A percentile compares a stretch with the other conserved stretches of the same genome.
Conservation (phyloP, 2,329 filamentous ascomycete genomes). For the Dactylellina leptospora region DNA sequence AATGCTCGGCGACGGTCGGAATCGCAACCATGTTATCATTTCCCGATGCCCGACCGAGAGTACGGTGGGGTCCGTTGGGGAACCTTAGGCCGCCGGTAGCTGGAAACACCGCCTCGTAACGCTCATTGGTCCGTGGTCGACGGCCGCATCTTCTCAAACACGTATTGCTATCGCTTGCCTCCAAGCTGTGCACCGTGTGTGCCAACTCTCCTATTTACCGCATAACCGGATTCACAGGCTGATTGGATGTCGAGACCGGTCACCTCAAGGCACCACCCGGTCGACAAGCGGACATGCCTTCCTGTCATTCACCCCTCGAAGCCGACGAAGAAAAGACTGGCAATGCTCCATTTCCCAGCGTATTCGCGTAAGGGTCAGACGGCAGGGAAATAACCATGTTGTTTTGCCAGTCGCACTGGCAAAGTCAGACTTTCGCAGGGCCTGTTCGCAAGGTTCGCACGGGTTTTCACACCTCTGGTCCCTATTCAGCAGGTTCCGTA, state of each 20-base stretch:
- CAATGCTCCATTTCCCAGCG: conserved; percentile 19
- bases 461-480: conserved; percentile 20
- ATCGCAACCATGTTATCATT: conserved; percentile 21
- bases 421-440: neutral
- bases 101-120: conserved; percentile 15
- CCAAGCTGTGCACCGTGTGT: neutral
- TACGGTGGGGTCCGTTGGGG: conserved; percentile 16
- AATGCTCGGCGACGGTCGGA: conserved; percentile 41
- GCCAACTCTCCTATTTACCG: conserved; percentile 46
- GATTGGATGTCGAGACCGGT: conserved; percentile 42
- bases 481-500: conserved; percentile 46
- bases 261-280: conserved; percentile 5
- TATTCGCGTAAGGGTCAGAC: conserved; percentile 40
- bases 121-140: conserved; percentile 39
- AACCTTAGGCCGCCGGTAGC: conserved; percentile 12
- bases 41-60: conserved; percentile 16
- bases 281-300: conserved; percentile 14
- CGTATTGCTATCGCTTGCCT: conserved; percentile 23
- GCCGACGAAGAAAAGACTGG: neutral
- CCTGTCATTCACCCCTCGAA: conserved; percentile 26
- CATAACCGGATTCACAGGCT: conserved; percentile 50
- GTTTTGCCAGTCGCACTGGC: conserved; percentile 41
- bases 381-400: conserved; percentile 49
- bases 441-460: neutral
- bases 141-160: conserved; percentile 51